Evolutionary conservation across 2,329 filamentous ascomycete species (phyloP).

Genomic region (Cladophialophora immunda): DNA sequence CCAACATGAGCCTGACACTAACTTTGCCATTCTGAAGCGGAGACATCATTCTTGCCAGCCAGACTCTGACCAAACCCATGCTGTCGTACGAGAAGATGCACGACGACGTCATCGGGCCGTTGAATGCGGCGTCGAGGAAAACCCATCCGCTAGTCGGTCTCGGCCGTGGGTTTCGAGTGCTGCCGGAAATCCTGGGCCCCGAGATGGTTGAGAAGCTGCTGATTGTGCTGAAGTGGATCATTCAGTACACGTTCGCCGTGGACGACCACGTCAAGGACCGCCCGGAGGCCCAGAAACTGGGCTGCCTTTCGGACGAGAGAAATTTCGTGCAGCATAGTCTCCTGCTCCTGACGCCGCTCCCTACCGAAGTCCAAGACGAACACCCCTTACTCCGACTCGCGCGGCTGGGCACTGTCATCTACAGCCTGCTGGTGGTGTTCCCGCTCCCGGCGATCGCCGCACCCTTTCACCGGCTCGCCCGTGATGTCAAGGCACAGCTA

Average conservation of each 20-base stretch:
- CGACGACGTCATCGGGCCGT: conserved; percentile 34
- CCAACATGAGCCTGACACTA: background rate
- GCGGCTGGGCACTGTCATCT: conserved; percentile 49
- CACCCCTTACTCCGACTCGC: conserved; percentile 47
- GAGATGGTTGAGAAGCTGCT: conserved; percentile 41
- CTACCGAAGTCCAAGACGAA: conserved; percentile 37
- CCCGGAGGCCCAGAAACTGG: conserved; percentile 36
- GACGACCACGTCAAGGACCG: conserved; percentile 39
- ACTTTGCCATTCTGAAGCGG: conserved; percentile 29
- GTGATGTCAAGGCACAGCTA: conserved; percentile 43
- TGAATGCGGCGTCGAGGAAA: conserved; percentile 41
- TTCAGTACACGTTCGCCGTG: conserved; percentile 45
- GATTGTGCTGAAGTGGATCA: conserved; percentile 46
- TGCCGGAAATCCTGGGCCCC: conserved; percentile 25
- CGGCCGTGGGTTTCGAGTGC: conserved; percentile 40
- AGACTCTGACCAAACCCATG: conserved; percentile 39
- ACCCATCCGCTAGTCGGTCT: conserved; percentile 42
- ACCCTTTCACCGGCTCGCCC: conserved; percentile 46
- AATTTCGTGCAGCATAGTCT: conserved; percentile 51
- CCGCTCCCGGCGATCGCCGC: conserved; percentile 50
- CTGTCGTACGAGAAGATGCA: conserved; percentile 41
- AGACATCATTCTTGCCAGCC: conserved; percentile 41
- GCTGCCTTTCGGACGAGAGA: conserved; percentile 48
- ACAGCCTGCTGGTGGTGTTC: conserved; percentile 51
- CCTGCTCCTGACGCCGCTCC: conserved; percentile 44